A percentile compares a stretch with the other conserved stretches of the same genome.
These are phyloP conservation scores for Capsicum pubescens DNA, from an alignment of 257 asterid species.

Conservation along the genomic window DNA sequence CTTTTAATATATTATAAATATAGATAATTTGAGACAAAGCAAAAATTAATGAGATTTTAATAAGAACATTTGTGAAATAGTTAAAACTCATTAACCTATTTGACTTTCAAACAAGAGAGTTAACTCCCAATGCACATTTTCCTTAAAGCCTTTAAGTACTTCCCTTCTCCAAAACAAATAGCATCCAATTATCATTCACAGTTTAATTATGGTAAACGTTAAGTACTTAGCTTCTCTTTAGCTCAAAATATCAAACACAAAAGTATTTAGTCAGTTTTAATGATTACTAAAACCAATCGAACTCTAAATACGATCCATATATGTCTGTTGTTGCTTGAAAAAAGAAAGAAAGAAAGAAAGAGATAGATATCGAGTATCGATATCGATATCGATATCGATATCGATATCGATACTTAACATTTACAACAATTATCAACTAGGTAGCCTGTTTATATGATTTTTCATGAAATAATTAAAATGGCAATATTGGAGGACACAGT, in stretches of 20 bases:
- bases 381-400: no score
- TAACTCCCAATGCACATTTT: not conserved
- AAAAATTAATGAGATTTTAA: not conserved
- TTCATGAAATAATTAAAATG: conserved; percentile 20
- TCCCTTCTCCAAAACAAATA: not conserved
- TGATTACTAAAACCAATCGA: not conserved
- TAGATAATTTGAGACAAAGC: not conserved
- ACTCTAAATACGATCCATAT: not conserved
- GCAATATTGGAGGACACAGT: not conserved
- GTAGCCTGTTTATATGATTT: not conserved
- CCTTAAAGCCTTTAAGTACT: no score
- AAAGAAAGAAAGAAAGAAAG: no score
- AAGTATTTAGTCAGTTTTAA: not conserved
- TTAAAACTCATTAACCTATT: not conserved
- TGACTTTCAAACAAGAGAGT: not conserved
- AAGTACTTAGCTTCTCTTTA: not conserved
- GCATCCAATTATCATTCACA: not conserved
- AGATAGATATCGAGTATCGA: no score
- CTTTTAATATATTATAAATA: no score
- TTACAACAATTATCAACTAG: not conserved
- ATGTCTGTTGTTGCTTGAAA: no score
- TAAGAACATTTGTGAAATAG: not conserved
- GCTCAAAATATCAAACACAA: not conserved
- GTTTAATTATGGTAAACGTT: not conserved
- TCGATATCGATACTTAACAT: not conserved